Evolutionary conservation across 192 early-diverging fungal species (phyloP).

Genomic region (Coemansia sp.): DNA sequence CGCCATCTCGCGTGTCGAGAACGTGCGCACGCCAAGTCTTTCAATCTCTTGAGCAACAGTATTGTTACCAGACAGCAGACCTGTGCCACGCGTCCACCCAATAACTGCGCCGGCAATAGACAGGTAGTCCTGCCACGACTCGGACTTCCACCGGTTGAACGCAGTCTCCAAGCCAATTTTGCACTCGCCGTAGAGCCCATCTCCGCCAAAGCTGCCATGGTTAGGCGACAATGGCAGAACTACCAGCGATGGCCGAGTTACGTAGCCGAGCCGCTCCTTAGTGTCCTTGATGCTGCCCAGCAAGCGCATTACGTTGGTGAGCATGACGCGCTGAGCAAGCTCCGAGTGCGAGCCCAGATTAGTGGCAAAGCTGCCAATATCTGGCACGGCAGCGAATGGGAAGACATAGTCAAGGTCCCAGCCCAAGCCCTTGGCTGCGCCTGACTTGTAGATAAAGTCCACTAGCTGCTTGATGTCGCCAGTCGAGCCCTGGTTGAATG

Average conservation of each 20-base stretch:
- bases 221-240: conserved; percentile 94
- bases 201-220: conserved; percentile 91
- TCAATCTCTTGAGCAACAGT: conserved; percentile 88
- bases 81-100: conserved; percentile 97
- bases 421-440: conserved; percentile 61
- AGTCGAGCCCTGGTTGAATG: conserved; percentile 89
- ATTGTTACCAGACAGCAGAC: conserved; percentile 91
- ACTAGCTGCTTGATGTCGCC: conserved; percentile 81
- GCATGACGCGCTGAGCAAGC: conserved; percentile 90
- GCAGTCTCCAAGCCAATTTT: conserved; percentile 95
- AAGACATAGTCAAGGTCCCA: conserved; percentile 96
- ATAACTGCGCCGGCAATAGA: conserved; percentile 91
- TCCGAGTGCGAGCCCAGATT: conserved; percentile 86
- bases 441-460: conserved; percentile 83
- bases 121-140: conserved; percentile 86
- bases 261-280: conserved; percentile 74
- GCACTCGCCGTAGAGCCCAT: conserved; percentile 93
- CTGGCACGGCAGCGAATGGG: conserved; percentile 94
- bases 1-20: conserved; percentile 90
- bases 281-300: conserved; percentile 84
- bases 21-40: conserved; percentile 86
- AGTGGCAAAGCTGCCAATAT: conserved; percentile 84
- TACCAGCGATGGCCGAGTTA: conserved; percentile 86
- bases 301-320: conserved; percentile 89
- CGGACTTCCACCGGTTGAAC: conserved; percentile 89